These are phyloP conservation scores for Zelonia costaricensis DNA, from an alignment of 208 protist species.

Conservation along the genomic window DNA sequence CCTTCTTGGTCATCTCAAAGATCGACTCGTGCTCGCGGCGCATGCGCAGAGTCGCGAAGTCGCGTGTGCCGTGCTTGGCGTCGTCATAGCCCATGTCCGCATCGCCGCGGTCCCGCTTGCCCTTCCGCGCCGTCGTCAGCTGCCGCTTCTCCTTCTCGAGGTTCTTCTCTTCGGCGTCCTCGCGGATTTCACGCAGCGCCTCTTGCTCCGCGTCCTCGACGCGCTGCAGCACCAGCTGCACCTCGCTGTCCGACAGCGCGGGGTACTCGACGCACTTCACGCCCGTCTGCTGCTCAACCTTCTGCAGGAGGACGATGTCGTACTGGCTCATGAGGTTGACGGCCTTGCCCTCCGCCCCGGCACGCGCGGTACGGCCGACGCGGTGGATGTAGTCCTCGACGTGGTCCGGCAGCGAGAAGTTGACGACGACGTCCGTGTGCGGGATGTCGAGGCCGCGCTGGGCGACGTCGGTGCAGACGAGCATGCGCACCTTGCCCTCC, in stretches of 20 bases:
- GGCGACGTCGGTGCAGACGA: slow-evolving; percentile 94
- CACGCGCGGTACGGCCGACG: slow-evolving; percentile 96
- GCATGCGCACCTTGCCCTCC: slow-evolving; percentile 86
- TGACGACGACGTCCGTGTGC: slow-evolving; percentile 97
- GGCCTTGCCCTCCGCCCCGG: slow-evolving; percentile 93
- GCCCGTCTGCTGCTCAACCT: slow-evolving; percentile 96
- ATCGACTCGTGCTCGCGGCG: slow-evolving; percentile 87
- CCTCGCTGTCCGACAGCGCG: slow-evolving; percentile 69
- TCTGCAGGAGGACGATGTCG: slow-evolving; percentile 98
- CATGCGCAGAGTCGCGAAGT: slow-evolving; percentile 87
- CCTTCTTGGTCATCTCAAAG: slow-evolving; percentile 90
- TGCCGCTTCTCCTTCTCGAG: slow-evolving; percentile 69
- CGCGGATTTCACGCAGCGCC: slow-evolving; percentile 86
- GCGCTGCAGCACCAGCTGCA: slow-evolving; percentile 78
- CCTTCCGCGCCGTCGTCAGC: slow-evolving; percentile 69
- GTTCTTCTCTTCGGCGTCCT: slow-evolving; percentile 84
- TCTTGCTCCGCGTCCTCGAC: slow-evolving; percentile 93
- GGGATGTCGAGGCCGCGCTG: slow-evolving; percentile 98
- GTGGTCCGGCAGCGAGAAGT: slow-evolving; percentile 96
- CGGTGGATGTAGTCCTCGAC: slow-evolving; percentile 98
- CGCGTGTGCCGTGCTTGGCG: slow-evolving; percentile 69
- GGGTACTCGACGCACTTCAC: slow-evolving; percentile 93
- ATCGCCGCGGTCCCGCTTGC: slow-evolving; percentile 76
- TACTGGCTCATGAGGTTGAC: slow-evolving; percentile 96
- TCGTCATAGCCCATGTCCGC: slow-evolving; percentile 90